Evolutionary conservation across 208 protist genomes (phyloP).

Genomic region (Trypanosoma rangeli): DNA sequence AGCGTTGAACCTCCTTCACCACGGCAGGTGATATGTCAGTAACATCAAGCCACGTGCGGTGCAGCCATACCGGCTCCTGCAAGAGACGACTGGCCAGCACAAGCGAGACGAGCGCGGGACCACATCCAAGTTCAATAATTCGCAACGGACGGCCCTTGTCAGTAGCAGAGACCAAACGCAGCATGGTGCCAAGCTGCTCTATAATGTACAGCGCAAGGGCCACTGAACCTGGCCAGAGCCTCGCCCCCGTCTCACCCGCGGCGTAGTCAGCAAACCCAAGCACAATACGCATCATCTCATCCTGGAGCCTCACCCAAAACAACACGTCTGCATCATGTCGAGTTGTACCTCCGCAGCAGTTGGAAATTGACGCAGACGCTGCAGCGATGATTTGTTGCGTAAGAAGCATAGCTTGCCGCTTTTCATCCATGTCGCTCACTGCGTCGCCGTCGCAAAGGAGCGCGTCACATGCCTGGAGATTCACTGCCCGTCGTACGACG

Average conservation of each 20-base stretch:
- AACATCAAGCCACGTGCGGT: conserved; percentile 28
- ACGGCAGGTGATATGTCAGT: conserved; percentile 48
- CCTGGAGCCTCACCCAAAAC: conserved; percentile 22
- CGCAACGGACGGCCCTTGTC: conserved; percentile 19
- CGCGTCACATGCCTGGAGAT: conserved; percentile 24
- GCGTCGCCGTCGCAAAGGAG: conserved; percentile 5
- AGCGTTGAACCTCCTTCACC: conserved; percentile 32
- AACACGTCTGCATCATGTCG: conserved; percentile 38
- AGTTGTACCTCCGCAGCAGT: conserved; percentile 42
- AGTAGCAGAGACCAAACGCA: neutral
- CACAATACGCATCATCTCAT: conserved; percentile 23
- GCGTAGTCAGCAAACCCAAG: conserved; percentile 68
- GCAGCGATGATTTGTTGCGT: conserved; percentile 29
- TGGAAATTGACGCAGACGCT: conserved; percentile 32
- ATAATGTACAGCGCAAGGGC: conserved; percentile 49
- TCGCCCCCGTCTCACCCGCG: conserved; percentile 48
- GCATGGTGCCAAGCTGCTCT: conserved; percentile 20
- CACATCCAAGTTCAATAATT: conserved; percentile 57
- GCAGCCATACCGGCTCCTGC: neutral
- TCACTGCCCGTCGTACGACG: conserved; percentile 23
- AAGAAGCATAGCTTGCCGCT: neutral
- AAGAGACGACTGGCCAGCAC: conserved; percentile 24
- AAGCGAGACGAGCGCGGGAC: conserved; percentile 48
- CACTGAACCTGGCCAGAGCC: conserved; percentile 57
- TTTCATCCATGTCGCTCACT: neutral